Base-by-base conservation (phyloP, 2,329 filamentous ascomycete genomes). In the Dothideomycetes sp. region DNA sequence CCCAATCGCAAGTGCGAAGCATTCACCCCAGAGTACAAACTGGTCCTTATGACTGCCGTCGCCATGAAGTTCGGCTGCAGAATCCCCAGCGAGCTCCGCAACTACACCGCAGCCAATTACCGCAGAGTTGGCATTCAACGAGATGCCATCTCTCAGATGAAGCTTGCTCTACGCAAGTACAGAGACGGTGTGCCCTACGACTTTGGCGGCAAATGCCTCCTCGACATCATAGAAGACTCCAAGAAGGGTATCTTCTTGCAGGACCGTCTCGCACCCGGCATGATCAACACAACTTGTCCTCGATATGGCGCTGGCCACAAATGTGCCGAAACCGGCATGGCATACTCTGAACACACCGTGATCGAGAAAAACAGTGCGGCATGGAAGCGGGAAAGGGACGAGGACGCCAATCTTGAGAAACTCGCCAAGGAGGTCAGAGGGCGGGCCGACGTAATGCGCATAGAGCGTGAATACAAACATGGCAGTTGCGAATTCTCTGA, bases 41-140 rank as follows among this genome's bases (percentile, higher is more conserved):
- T 41, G 10, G 29, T 34, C 16, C 10, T 41, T 17, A 24, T 41
- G 1, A 17, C 31, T 8, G 39, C 39, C 4, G 12, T 24, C 14
- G 16, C 19, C 19, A 41, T 41, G 39, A 5, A 24, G 14, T 12
- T 36, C 7, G 38, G 38, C 22, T 41, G 38, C 15, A 16, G 9
- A 9, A 16, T 37, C 8, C 14, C 32, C 18, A 9, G 14, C 3
- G 16, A 31, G 12, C 15, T 32, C 4, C 16, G 34, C 12, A 17
- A 37, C 4, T 36, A 10, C 4, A 15, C 35, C 15, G 19, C 16
- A 14, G 29, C 19, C n/a, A 29, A 32, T 9, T 30, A 41, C 15
- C 14, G 19, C 9, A 32, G n/a, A 5, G 29, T 27, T 4, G 27
- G 34, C 18, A 29, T 41, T n/a, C 19, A 18, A 16, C 39, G 34